Conservation (phyloP, 2,329 filamentous ascomycete species). For the Tolypocladium tundrense region DNA sequence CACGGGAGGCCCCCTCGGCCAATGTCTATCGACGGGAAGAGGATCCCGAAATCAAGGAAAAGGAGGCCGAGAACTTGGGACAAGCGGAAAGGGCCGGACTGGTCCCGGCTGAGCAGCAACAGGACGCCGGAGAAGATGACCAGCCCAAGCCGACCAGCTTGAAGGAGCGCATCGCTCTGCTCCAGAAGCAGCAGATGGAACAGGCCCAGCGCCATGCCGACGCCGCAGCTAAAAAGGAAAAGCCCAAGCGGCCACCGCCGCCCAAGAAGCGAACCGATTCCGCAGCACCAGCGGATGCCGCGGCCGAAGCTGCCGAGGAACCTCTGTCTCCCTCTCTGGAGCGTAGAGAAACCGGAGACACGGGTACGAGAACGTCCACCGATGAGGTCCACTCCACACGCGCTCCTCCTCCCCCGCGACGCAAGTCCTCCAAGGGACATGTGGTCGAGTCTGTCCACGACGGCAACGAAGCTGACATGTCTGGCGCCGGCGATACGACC, state of each 20-base stretch:
- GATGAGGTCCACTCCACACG: slow-evolving; percentile 30
- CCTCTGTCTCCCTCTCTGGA: slow-evolving; percentile 26
- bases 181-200: slow-evolving; percentile 90
- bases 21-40: slow-evolving; percentile 82
- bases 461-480: slow-evolving; percentile 56
- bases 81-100: slow-evolving; percentile 61
- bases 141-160: slow-evolving; percentile 85
- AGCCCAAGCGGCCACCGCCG: slow-evolving; percentile 59
- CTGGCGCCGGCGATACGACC: slow-evolving; percentile 52
- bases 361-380: slow-evolving; percentile 36
- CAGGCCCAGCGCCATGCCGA: slow-evolving; percentile 77
- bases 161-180: slow-evolving; percentile 87
- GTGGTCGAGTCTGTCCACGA: slow-evolving; percentile 37
- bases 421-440: slow-evolving; percentile 40
- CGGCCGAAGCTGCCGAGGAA: slow-evolving; percentile 18
- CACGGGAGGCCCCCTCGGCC: slow-evolving; percentile 57
- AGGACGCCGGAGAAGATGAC: slow-evolving; percentile 55
- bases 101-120: slow-evolving; percentile 26
- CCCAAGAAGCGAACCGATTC: slow-evolving; percentile 58
- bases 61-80: slow-evolving; percentile 54
- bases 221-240: slow-evolving; percentile 71
- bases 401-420: slow-evolving; percentile 33
- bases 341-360: slow-evolving; percentile 36
- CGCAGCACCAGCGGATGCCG: slow-evolving; percentile 15
- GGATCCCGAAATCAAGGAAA: slow-evolving; percentile 61